phyloP scores from a whole-genome alignment of 371 early-diverging fungal genomes.

The Encephalitozoon romaleae region DNA sequence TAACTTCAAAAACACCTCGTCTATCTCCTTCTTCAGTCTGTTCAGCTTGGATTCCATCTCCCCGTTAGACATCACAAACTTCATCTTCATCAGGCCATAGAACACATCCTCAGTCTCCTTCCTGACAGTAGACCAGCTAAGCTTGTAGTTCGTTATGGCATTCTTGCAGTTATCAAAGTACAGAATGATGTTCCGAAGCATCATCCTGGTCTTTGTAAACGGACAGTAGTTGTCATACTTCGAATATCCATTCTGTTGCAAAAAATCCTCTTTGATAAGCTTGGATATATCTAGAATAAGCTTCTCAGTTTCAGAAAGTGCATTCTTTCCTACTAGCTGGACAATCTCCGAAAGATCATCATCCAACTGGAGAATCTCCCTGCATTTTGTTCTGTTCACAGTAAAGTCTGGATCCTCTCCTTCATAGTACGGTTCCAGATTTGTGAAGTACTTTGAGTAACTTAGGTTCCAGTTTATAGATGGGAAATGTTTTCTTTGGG shows the following conservation, averaged over 20 bases:
- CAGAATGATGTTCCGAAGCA: constrained; percentile 89
- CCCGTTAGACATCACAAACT: constrained; percentile 66
- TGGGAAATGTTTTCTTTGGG: constrained; percentile 99
- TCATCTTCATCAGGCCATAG: constrained; percentile 93
- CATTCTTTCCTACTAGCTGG: constrained; percentile 96
- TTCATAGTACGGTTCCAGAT: constrained; percentile 87
- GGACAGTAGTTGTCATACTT: constrained; percentile 97
- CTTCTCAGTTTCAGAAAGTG: constrained; percentile 93
- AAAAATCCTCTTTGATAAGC: constrained; percentile 97
- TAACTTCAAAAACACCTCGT: background rate
- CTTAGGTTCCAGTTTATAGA: constrained; percentile 97
- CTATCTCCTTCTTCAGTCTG: constrained; percentile 21
- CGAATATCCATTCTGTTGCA: constrained; percentile 99
- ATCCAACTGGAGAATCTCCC: constrained; percentile 95
- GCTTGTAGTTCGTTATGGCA: constrained; percentile 14
- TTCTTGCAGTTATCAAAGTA: constrained; percentile 80
- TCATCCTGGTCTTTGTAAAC: constrained; percentile 93
- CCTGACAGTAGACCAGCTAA: constrained; percentile 82
- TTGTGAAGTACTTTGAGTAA: constrained; percentile 95
- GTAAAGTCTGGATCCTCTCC: constrained; percentile 81
- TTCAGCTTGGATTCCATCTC: constrained; percentile 6
- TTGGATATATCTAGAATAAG: constrained; percentile 92
- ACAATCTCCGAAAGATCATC: constrained; percentile 98
- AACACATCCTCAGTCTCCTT: constrained; percentile 80
- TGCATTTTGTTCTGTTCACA: constrained; percentile 75